Percentiles rank a stretch among this genome's conserved stretches.
These are phyloP conservation scores for Orbilia blumenaviensis DNA, from an alignment of 2,329 filamentous ascomycete species.

Conservation along the genomic window DNA sequence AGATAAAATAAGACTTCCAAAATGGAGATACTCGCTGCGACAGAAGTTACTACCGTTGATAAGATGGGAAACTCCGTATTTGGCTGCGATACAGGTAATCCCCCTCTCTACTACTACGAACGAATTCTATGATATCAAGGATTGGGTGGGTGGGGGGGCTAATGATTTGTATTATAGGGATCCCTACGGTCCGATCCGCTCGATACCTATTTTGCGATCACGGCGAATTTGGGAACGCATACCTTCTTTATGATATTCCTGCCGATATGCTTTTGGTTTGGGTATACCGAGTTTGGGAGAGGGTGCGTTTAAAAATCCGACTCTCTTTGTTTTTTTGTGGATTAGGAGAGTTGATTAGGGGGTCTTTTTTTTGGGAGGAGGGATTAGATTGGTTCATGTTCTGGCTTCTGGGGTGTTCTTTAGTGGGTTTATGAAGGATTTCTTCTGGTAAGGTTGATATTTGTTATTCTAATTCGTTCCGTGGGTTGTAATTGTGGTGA, in stretches of 20 bases:
- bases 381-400: conserved; percentile 68
- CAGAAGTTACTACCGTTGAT: conserved; percentile 84
- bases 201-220: conserved; percentile 96
- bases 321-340: no score
- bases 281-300: conserved; percentile 82
- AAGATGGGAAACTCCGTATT: conserved; percentile 92
- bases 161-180: conserved; percentile 1
- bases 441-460: conserved; percentile 78
- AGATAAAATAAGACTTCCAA: conserved; percentile 85
- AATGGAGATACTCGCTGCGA: conserved; percentile 87
- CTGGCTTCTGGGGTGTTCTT: conserved; percentile 82
- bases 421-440: conserved; percentile 92
- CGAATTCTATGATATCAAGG: no score
- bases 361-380: conserved; percentile 39
- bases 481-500: background rate
- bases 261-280: conserved; percentile 96
- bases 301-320: conserved; percentile 69
- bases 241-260: conserved; percentile 98
- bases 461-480: background rate
- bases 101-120: background rate
- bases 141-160: no score
- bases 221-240: conserved; percentile 94
- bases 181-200: conserved; percentile 65
- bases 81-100: conserved; percentile 79
- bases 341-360: no score